Evolutionary conservation across 441 rosid genomes (phyloP).

Genomic region (Syzygium malaccense): DNA sequence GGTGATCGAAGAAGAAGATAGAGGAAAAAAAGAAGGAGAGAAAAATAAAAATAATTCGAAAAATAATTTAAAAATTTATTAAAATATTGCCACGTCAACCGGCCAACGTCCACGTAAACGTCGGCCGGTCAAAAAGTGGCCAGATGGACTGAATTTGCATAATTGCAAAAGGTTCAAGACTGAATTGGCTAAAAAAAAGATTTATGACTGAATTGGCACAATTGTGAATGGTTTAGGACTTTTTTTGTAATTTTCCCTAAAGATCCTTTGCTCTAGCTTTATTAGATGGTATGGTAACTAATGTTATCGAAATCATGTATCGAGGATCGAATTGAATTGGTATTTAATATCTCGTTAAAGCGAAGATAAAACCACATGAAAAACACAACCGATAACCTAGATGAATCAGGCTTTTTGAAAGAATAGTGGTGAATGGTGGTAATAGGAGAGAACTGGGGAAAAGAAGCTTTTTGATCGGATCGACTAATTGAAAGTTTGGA

Average conservation of each 20-base stretch:
- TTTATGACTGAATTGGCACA: too few species aligned
- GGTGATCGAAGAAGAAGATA: too few species aligned
- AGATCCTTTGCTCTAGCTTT: neutral
- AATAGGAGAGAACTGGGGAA: accelerated
- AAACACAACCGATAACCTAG: neutral
- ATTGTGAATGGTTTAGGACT: too few species aligned
- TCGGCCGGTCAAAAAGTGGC: too few species aligned
- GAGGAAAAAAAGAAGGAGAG: too few species aligned
- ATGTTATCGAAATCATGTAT: neutral
- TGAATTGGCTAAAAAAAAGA: too few species aligned
- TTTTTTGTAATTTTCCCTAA: neutral
- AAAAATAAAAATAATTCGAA: too few species aligned
- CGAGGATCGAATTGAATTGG: neutral
- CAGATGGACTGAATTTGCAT: too few species aligned
- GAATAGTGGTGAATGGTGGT: neutral
- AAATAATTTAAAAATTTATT: too few species aligned
- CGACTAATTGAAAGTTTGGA: neutral
- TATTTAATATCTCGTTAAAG: neutral
- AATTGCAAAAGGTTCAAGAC: too few species aligned
- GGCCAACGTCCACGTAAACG: too few species aligned
- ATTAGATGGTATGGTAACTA: neutral
- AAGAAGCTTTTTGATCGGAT: neutral
- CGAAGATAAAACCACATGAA: neutral
- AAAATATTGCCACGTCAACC: too few species aligned
- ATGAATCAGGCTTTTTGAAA: neutral